Evolutionary conservation across 768 basidiomycete species (phyloP).

Genomic region (Gloeopeniophorella convolvens): DNA sequence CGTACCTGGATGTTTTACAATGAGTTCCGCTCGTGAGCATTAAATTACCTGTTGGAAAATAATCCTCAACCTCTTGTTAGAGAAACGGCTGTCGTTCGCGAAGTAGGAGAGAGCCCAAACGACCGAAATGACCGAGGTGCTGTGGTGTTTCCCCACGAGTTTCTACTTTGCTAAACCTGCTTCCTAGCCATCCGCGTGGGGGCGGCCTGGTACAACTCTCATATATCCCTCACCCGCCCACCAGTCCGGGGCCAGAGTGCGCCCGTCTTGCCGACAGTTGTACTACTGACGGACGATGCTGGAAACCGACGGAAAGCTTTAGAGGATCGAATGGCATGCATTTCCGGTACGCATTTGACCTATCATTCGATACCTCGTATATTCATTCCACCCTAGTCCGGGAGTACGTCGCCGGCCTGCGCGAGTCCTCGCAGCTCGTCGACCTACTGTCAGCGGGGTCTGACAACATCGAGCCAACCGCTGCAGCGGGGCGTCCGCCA

Average conservation of each 20-base stretch:
- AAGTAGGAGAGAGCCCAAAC: constrained; percentile 79
- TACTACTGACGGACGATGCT: constrained; percentile 87
- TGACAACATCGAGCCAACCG: constrained; percentile 58
- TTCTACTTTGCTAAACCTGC: background rate
- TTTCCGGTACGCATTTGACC: constrained; percentile 46
- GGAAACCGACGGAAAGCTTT: constrained; percentile 76
- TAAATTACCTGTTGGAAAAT: background rate
- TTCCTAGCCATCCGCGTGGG: constrained; percentile 78
- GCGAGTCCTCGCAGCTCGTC: constrained; percentile 56
- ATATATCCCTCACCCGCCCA: constrained; percentile 50
- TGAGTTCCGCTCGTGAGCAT: constrained; percentile 70
- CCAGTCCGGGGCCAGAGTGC: constrained; percentile 44
- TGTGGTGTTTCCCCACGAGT: constrained; percentile 7
- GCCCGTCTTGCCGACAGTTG: constrained; percentile 47
- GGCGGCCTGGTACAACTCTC: constrained; percentile 78
- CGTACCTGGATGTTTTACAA: constrained; percentile 83
- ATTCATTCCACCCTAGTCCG: constrained; percentile 40
- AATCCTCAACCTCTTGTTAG: constrained; percentile 31
- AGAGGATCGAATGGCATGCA: constrained; percentile 49
- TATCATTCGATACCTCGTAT: background rate
- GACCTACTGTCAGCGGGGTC: constrained; percentile 77
- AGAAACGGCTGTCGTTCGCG: constrained; percentile 72
- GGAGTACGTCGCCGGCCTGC: constrained; percentile 74
- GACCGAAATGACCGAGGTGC: constrained; percentile 92
- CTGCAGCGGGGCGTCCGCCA: constrained; percentile 41